These are phyloP conservation scores for Verticillium nonalfalfae DNA, from an alignment of 2,329 filamentous ascomycete species.

Conservation along the genomic window DNA sequence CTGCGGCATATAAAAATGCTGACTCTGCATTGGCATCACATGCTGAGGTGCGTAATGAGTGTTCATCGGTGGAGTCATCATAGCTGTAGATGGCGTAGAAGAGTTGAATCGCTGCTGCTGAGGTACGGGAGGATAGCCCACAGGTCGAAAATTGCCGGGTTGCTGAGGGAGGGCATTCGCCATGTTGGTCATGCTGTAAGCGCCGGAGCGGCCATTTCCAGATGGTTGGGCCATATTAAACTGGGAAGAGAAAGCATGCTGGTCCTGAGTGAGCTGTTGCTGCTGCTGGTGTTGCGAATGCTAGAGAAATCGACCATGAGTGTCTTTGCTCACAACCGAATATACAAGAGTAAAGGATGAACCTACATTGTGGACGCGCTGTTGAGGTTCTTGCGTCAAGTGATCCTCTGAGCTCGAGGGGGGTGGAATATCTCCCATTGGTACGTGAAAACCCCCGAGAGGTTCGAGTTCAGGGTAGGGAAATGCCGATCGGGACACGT, in stretches of 20 bases:
- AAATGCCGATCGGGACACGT: background rate
- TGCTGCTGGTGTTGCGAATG: constrained; percentile 10
- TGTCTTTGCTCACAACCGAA: constrained; percentile 2
- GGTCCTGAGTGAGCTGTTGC: constrained; percentile 20
- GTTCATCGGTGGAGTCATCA: constrained; percentile 27
- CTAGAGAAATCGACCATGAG: constrained; percentile 12
- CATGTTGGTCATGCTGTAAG: constrained; percentile 43
- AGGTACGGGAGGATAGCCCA: constrained; percentile 26
- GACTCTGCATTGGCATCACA: constrained; percentile 28
- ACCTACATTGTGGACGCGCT: constrained; percentile 6
- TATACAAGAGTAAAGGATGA: constrained; percentile 1
- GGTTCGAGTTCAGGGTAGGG: background rate
- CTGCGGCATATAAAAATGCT: constrained; percentile 41
- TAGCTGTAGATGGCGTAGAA: constrained; percentile 23
- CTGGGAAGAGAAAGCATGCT: constrained; percentile 34
- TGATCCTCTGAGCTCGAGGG: constrained; percentile 12
- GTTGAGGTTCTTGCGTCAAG: constrained; percentile 10
- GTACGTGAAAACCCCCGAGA: constrained; percentile 3
- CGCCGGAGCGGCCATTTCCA: constrained; percentile 19
- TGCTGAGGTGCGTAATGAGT: constrained; percentile 31
- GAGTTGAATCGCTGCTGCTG: constrained; percentile 25
- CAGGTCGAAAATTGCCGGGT: constrained; percentile 25
- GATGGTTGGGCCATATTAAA: constrained; percentile 29
- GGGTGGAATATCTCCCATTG: constrained; percentile 27
- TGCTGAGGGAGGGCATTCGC: constrained; percentile 33